Percentiles rank a stretch among this genome's conserved stretches.
Evolutionary conservation across 306 rosid species (phyloP).

Genomic region (Prinsepia uniflora): DNA sequence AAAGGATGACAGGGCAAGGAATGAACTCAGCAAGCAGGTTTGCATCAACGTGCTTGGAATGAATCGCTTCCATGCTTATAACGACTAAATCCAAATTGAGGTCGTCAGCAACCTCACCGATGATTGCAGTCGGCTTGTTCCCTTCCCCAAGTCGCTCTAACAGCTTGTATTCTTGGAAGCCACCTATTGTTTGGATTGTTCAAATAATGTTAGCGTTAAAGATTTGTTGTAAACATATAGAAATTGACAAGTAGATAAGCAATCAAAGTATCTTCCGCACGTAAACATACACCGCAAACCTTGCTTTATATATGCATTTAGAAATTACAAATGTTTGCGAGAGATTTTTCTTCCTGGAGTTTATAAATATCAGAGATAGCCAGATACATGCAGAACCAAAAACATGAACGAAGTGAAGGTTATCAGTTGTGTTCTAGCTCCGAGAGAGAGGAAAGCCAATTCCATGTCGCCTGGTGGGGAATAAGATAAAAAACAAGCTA

Average conservation of each 20-base stretch:
- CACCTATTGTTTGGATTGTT: conserved; percentile 44
- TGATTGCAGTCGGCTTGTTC: conserved; percentile 80
- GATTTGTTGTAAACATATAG: conserved; percentile 1
- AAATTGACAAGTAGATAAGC: conserved; percentile 7
- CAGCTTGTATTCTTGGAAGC: conserved; percentile 69
- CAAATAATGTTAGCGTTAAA: background rate
- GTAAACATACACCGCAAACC: background rate
- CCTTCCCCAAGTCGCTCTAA: conserved; percentile 86
- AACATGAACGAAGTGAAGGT: background rate
- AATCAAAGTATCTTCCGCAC: background rate
- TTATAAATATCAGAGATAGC: background rate
- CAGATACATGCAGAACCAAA: background rate
- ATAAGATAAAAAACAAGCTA: conserved; percentile 52
- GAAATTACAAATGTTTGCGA: background rate
- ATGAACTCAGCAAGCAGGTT: conserved; percentile 90
- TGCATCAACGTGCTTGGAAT: conserved; percentile 91
- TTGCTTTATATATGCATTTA: too few relatives aligned
- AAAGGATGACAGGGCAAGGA: conserved; percentile 86
- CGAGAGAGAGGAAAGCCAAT: conserved; percentile 75
- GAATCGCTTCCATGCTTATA: conserved; percentile 94
- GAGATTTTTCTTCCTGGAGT: background rate
- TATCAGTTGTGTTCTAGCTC: conserved; percentile 2
- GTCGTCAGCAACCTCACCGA: conserved; percentile 92
- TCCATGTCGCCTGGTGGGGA: conserved; percentile 70
- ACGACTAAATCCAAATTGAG: conserved; percentile 84